phyloP scores from a whole-genome alignment of 176 grass and related monocot genomes.

The Areca catechu region DNA sequence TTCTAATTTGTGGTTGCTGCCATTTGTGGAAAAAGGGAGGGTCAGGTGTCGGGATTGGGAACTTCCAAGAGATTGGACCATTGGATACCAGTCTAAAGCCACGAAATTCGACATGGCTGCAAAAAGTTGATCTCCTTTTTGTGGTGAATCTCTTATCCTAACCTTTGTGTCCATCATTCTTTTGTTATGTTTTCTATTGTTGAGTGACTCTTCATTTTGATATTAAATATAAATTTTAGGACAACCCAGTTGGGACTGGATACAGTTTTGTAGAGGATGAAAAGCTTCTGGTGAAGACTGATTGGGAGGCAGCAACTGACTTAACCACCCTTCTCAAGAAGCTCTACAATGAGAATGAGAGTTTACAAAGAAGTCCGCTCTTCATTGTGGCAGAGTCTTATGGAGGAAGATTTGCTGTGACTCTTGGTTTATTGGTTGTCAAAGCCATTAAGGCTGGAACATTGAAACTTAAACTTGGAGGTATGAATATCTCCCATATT shows the following conservation, averaged over 20 bases:
- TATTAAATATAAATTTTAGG: constrained; percentile 25
- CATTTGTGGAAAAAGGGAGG: constrained; percentile 27
- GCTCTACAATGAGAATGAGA: constrained; percentile 26
- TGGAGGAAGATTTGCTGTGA: constrained; percentile 70
- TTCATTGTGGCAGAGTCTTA: constrained; percentile 76
- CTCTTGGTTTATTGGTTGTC: constrained; percentile 38
- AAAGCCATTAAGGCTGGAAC: constrained; percentile 35
- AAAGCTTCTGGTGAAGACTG: constrained; percentile 46
- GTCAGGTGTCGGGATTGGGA: constrained; percentile 51
- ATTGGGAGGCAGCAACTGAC: constrained; percentile 44
- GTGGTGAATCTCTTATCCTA: constrained; percentile 28
- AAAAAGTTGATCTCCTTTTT: constrained; percentile 71
- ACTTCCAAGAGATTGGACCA: constrained; percentile 72
- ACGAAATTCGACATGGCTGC: constrained; percentile 68
- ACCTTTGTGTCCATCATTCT: background rate
- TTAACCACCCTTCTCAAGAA: constrained; percentile 37
- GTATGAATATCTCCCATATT: constrained; percentile 4
- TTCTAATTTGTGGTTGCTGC: background rate
- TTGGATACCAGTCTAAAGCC: constrained; percentile 45
- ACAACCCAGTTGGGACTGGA: constrained; percentile 81
- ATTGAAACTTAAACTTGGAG: constrained; percentile 59
- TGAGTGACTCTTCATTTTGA: background rate
- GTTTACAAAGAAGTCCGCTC: constrained; percentile 45
- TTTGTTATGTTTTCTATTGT: constrained; percentile 8
- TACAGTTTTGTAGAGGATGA: constrained; percentile 76